A percentile compares a stretch with the other conserved stretches of the same genome.
These are phyloP conservation scores for Suillus alpinus DNA, from an alignment of 768 basidiomycete species.

Conservation along the genomic window DNA sequence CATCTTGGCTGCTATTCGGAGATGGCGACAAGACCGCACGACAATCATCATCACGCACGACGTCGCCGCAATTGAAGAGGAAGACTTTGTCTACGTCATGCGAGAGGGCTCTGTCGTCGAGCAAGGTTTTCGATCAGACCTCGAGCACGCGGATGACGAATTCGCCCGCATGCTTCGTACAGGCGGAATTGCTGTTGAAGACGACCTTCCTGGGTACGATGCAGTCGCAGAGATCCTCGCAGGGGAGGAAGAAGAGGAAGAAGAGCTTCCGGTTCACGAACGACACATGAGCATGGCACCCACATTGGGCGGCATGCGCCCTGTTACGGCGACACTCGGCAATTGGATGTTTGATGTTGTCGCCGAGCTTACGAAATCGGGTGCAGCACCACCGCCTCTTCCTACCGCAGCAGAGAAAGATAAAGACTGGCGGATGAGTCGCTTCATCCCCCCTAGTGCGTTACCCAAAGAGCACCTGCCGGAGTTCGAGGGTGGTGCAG, in stretches of 20 bases:
- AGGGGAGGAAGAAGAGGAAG: conserved; percentile 42
- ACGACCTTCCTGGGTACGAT: conserved; percentile 34
- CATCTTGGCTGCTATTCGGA: conserved; percentile 70
- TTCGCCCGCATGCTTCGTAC: conserved; percentile 70
- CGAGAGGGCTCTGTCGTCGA: conserved; percentile 77
- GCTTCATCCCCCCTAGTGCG: conserved; percentile 35
- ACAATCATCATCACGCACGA: conserved; percentile 80
- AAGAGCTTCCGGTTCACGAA: conserved; percentile 23
- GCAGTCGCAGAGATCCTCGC: conserved; percentile 47
- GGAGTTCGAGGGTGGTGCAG: conserved; percentile 21
- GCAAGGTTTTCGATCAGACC: conserved; percentile 77
- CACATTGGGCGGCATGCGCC: conserved; percentile 39
- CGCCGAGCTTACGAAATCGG: conserved; percentile 52
- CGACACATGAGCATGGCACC: conserved; percentile 44
- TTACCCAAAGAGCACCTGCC: conserved; percentile 17
- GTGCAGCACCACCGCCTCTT: conserved; percentile 16
- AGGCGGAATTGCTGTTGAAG: conserved; percentile 53
- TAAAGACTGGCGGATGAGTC: conserved; percentile 26
- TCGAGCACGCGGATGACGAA: conserved; percentile 62
- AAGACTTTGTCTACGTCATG: conserved; percentile 93
- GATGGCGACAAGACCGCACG: conserved; percentile 70
- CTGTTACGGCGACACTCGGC: conserved; percentile 51
- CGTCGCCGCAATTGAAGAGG: conserved; percentile 68
- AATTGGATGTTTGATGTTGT: conserved; percentile 86
- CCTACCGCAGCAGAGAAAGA: conserved; percentile 12